Evolutionary conservation across 352 stramenopile genomes (phyloP), one percentile per base, ranked within the genome.

Genomic region (Pythium scleroteichum): DNA sequence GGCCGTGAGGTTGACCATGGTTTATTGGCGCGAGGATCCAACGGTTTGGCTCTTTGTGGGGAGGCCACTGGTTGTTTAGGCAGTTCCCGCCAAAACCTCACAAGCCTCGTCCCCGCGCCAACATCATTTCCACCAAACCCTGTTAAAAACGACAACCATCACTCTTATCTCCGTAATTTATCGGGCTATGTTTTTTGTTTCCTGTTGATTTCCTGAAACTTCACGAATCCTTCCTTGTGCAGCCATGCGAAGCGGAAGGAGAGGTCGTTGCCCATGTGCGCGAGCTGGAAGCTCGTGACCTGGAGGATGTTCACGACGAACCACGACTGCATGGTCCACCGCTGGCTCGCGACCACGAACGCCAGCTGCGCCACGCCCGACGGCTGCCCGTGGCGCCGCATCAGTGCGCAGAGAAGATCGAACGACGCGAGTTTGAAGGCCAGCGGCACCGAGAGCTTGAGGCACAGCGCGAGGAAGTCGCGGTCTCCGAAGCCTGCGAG

Each of bases 1-100:
- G 63, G 75, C 66, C 67, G 86, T 93, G 56, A 95, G 76, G 72
- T 88, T 92, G 46, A 87, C 82, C 86, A 95, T 95, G 46, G 19
- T n/a, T 14, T 7, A 4, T 29, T 22, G 22, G 9, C 8, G 44
- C 13, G 29, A n/a, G 6, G n/a, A n/a, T n/a, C n/a, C n/a, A n/a
- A n/a, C n/a, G n/a, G n/a, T n/a, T n/a, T n/a, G n/a, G n/a, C n/a
- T n/a, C n/a, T 48, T 55, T 63, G 33, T 51, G 33, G 38, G 19
- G 16, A 9, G 16, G 33, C 20, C 20, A 10, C 51, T 46, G 27
- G 44, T 56, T 64, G 38, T n/a, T n/a, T n/a, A 41, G 39, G 23
- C 16, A 55, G 50, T 66, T 66, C 59, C 59, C 59, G 59, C 59
- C 59, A 66, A 66, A 66, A 66, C n/a, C n/a, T n/a, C n/a, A n/a